A percentile compares a stretch with the other conserved stretches of the same genome.
Evolutionary conservation across 2,329 filamentous ascomycete genomes (phyloP).

Genomic region (Incumbomyces lentus): DNA sequence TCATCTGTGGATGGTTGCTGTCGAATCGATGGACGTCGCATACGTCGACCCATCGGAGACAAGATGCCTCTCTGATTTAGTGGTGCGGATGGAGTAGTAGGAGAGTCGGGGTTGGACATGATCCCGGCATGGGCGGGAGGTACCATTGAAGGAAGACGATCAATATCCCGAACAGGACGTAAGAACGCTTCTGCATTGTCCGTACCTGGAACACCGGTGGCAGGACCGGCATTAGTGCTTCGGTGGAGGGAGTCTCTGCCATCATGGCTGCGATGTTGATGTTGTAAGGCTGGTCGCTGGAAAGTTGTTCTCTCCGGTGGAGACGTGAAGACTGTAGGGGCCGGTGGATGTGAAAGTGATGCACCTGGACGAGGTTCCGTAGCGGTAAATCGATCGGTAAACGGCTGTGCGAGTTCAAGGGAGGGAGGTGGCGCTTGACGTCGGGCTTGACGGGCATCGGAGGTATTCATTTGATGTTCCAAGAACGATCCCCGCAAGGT

Average conservation of each 20-base stretch:
- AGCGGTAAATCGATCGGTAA: slow-evolving; percentile 15
- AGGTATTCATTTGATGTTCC: slow-evolving; percentile 45
- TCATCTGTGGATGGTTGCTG: slow-evolving; percentile 85
- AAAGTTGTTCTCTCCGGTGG: slow-evolving; percentile 62
- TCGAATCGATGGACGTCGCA: slow-evolving; percentile 70
- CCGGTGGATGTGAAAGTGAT: slow-evolving; percentile 46
- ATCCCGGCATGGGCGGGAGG: slow-evolving; percentile 58
- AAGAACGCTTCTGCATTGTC: slow-evolving; percentile 63
- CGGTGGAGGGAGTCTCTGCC: slow-evolving; percentile 37
- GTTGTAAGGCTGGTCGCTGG: slow-evolving; percentile 36
- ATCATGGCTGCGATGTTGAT: slow-evolving; percentile 38
- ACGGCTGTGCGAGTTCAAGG: slow-evolving; percentile 56
- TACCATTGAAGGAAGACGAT: slow-evolving; percentile 74
- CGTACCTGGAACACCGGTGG: slow-evolving; percentile 55
- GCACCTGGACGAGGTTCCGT: slow-evolving; percentile 47
- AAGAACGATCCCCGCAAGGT: slow-evolving; percentile 28
- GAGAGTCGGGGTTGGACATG: slow-evolving; percentile 82
- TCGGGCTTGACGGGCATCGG: slow-evolving; percentile 51
- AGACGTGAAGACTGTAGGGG: slow-evolving; percentile 52
- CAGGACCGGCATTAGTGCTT: slow-evolving; percentile 55
- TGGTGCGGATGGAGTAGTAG: slow-evolving; percentile 69
- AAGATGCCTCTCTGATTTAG: slow-evolving; percentile 47
- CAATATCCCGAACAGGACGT: slow-evolving; percentile 68
- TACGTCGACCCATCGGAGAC: slow-evolving; percentile 45
- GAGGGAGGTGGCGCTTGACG: slow-evolving; percentile 74